Evolutionary conservation across 1,139 yeast species (phyloP).

Genomic region (Casaregolazyma suthepensis): DNA sequence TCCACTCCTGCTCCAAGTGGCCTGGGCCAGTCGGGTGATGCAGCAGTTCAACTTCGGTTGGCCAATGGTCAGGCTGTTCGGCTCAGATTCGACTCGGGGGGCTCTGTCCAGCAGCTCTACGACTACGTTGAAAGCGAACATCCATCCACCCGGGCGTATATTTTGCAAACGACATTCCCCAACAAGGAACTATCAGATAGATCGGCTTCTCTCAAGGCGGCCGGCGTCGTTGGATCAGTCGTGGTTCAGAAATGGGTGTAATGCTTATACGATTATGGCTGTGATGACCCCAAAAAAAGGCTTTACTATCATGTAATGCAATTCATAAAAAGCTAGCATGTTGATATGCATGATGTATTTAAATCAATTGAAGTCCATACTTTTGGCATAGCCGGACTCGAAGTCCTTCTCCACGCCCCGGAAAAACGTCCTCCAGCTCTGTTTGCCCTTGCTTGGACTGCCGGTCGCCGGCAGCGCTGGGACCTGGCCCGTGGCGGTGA

Average conservation of each 20-base stretch:
- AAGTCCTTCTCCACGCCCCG: conserved; percentile 8
- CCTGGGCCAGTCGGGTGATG: conserved; percentile 53
- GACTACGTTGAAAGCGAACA: conserved; percentile 53
- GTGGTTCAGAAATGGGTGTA: conserved; percentile 52
- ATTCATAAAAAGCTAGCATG: background rate
- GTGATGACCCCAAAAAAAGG: background rate
- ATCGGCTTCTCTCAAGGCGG: conserved; percentile 56
- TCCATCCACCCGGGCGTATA: conserved; percentile 47
- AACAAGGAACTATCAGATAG: conserved; percentile 62
- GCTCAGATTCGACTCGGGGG: conserved; percentile 58
- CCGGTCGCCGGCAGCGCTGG: background rate
- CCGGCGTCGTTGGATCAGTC: conserved; percentile 78
- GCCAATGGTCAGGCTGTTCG: conserved; percentile 73
- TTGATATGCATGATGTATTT: background rate
- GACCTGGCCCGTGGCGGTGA: background rate
- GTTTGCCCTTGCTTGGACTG: background rate
- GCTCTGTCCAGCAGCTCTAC: conserved; percentile 62
- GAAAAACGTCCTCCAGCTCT: conserved; percentile 4
- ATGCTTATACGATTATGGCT: conserved; percentile 1
- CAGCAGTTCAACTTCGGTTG: conserved; percentile 74
- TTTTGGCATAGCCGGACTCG: conserved; percentile 5
- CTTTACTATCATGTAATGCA: conserved; percentile 1
- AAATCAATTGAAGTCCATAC: conserved; percentile 6
- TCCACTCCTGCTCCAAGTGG: conserved; percentile 17
- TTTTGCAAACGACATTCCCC: conserved; percentile 79